Base-by-base conservation (phyloP, 164 flowering plant species). In the Dillenia turbinata region DNA sequence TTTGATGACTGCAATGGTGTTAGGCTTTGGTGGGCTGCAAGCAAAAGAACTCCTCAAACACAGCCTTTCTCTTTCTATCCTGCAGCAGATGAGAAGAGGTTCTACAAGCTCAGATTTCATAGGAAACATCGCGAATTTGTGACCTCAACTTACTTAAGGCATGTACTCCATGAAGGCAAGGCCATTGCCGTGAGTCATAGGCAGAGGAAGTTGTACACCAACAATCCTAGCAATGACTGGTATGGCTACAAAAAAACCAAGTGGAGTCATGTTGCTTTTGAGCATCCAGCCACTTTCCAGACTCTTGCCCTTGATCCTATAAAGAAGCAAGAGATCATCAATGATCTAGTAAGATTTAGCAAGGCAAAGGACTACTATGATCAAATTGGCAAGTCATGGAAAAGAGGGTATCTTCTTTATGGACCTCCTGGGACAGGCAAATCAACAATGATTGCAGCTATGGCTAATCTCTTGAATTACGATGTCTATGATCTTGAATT, bases 401-500 rank as follows among this genome's bases (percentile, higher is more conserved):
- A 87, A 69, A 63, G 89, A 0, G 88, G 88, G 8, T 83, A 83
- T 67, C 75, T 87, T 15, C 76, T 86, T 0, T 65, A 77, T 47
- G 89, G 89, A 3, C 92, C 92, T 14, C 92, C 92, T 0, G 89
- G 89, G n/a, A 84, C 92, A 0, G 92, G 92, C 0, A 87, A 87
- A 56, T 83, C 92, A 1, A 77, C 81, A 14, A 78, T 87, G 90
- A 74, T 87, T 16, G 83, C 88, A 8, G 85, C 88, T 50, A 87
- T 87, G 68, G 93, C 93, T 0, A 87, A 87, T 54, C 52, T 75
- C 3, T 12, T 87, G 49, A 49, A 67, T 9, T 88, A 82, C 33
- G 91, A 88, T 63, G 60, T 88, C 5, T 87, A 85, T 60, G 90
- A 87, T 62, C 77, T 85, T 16, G 89, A 85, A 47, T 46, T 87